Evolutionary conservation across 1,284 basidiomycete genomes (phyloP).

Genomic region (Vanrija humicola): DNA sequence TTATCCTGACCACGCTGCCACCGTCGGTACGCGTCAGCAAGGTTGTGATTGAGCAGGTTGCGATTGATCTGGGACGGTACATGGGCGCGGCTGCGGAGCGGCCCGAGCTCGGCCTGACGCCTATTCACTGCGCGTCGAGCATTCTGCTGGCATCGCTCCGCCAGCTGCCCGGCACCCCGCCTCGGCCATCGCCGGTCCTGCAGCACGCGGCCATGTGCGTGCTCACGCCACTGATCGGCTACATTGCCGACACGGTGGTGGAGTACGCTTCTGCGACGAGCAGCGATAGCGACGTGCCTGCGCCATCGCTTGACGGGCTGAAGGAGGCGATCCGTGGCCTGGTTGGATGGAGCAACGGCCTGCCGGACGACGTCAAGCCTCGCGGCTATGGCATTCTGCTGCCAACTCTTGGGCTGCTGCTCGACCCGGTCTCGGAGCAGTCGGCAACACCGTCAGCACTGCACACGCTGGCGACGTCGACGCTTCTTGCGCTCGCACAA

Average conservation of each 20-base stretch:
- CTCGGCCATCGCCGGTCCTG: constrained; percentile 54
- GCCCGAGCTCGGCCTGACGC: constrained; percentile 73
- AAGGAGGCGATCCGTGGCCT: constrained; percentile 81
- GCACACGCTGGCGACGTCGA: constrained; percentile 64
- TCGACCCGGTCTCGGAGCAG: constrained; percentile 54
- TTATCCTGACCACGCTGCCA: constrained; percentile 79
- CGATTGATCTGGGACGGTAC: constrained; percentile 74
- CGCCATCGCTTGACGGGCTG: constrained; percentile 51
- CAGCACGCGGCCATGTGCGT: constrained; percentile 69
- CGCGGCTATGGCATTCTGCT: constrained; percentile 71
- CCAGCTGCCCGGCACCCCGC: constrained; percentile 12
- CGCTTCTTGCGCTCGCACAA: constrained; percentile 73
- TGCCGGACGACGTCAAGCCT: constrained; percentile 61
- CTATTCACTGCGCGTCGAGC: constrained; percentile 82
- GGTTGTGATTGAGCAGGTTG: constrained; percentile 76
- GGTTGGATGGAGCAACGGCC: constrained; percentile 59
- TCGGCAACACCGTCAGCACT: constrained; percentile 53
- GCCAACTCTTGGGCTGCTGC: constrained; percentile 69
- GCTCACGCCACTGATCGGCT: constrained; percentile 73
- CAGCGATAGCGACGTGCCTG: constrained; percentile 51
- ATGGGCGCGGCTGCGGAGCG: constrained; percentile 55
- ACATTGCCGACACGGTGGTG: constrained; percentile 64
- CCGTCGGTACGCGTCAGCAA: constrained; percentile 64
- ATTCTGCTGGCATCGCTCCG: constrained; percentile 59
- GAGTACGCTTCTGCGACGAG: constrained; percentile 54